Conservation (phyloP, 371 early-diverging fungal genomes). For the Mucor mucedo region DNA sequence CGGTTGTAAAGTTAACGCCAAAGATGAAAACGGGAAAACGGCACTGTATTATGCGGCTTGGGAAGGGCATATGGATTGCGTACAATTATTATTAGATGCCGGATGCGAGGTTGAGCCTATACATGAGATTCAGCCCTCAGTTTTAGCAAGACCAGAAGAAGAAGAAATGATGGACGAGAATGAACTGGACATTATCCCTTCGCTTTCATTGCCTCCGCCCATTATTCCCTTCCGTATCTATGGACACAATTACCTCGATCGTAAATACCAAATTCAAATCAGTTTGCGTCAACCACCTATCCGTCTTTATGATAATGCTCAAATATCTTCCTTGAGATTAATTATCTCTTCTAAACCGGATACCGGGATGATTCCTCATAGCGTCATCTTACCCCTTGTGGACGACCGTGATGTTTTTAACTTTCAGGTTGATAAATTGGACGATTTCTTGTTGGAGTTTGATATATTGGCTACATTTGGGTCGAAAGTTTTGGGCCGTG, state of each 20-base stretch:
- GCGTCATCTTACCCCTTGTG: conserved; percentile 86
- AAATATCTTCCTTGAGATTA: conserved; percentile 67
- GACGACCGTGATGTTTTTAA: conserved; percentile 80
- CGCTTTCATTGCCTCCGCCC: conserved; percentile 92
- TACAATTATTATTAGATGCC: conserved; percentile 65
- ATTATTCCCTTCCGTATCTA: conserved; percentile 96
- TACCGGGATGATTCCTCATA: conserved; percentile 87
- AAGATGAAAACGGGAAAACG: conserved; percentile 85
- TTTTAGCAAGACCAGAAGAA: neutral
- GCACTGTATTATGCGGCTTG: conserved; percentile 93
- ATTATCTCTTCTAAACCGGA: conserved; percentile 79
- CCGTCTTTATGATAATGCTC: conserved; percentile 68
- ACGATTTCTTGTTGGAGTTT: conserved; percentile 84
- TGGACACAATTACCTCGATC: conserved; percentile 93
- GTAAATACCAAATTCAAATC: conserved; percentile 82
- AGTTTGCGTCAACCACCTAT: conserved; percentile 65
- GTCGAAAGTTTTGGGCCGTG: conserved; percentile 90
- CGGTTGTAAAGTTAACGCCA: conserved; percentile 74
- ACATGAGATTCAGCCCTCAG: conserved; percentile 17
- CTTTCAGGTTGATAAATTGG: conserved; percentile 81
- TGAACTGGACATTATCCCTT: conserved; percentile 79
- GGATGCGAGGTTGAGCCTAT: conserved; percentile 53
- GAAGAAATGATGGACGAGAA: conserved; percentile 23
- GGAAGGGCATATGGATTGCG: conserved; percentile 89
- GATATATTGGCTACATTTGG: conserved; percentile 95